These are phyloP conservation scores for Penicillium turbatum DNA, from an alignment of 495 filamentous ascomycete genomes.

Conservation along the genomic window DNA sequence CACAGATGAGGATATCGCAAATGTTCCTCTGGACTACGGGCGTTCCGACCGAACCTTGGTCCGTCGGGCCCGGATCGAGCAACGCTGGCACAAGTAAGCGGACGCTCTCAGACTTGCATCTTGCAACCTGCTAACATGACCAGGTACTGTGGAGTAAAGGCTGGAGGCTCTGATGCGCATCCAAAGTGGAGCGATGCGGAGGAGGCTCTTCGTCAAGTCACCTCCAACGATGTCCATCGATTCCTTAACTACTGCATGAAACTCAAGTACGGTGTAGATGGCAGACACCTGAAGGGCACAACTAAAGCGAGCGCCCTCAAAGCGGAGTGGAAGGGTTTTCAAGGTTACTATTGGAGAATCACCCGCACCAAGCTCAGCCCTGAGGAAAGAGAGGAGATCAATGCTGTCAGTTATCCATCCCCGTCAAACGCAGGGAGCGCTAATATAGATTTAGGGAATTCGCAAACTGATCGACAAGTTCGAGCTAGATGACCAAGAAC, in stretches of 20 bases:
- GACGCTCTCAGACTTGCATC: no score
- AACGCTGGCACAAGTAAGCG: slow-evolving; percentile 24
- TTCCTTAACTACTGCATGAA: slow-evolving; percentile 22
- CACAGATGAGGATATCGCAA: slow-evolving; percentile 19
- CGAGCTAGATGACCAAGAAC: slow-evolving; percentile 13
- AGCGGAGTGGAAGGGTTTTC: slow-evolving; percentile 22
- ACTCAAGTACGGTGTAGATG: slow-evolving; percentile 10
- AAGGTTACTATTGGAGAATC: slow-evolving; percentile 21
- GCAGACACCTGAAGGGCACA: slow-evolving; percentile 15
- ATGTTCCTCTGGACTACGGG: slow-evolving; percentile 24
- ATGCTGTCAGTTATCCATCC: slow-evolving; percentile 13
- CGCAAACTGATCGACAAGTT: slow-evolving; percentile 20
- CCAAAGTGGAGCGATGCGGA: slow-evolving; percentile 9
- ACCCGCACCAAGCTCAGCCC: slow-evolving; percentile 14
- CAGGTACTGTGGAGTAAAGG: slow-evolving; percentile 13
- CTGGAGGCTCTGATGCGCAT: slow-evolving; percentile 8
- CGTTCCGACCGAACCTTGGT: slow-evolving; percentile 17
- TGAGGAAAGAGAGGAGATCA: slow-evolving; percentile 24
- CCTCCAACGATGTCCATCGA: slow-evolving; percentile 13
- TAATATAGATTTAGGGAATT: slow-evolving; percentile 5
- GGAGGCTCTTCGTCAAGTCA: slow-evolving; percentile 10
- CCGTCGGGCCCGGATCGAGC: slow-evolving; percentile 13
- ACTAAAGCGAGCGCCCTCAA: slow-evolving; percentile 16
- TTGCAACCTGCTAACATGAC: no score
- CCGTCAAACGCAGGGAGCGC: slow-evolving; percentile 1